Base-by-base conservation (phyloP, 1,284 basidiomycete species). In the Cryptococcus maquisensis region DNA sequence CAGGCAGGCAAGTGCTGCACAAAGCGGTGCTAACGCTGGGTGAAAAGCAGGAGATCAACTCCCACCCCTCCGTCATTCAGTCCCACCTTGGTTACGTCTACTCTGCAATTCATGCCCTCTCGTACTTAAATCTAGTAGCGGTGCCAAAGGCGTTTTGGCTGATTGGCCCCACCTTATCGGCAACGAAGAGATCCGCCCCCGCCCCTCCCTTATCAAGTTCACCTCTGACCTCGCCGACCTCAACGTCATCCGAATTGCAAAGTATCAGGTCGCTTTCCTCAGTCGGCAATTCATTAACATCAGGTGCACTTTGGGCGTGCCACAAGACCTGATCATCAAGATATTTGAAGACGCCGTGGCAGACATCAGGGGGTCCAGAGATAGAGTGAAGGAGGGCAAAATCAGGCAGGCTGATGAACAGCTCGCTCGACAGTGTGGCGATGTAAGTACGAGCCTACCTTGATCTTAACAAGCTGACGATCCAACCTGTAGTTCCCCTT, bases 241-340 rank as follows among this genome's bases (percentile, higher is more conserved):
- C 6, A 73, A 74, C 38, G 73, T 74, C 8, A 68, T 74, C 2
- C 52, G 73, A 32, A 58, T 72, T n/a, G 67, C 76, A 2, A 69
- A 71, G 28, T 74, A 73, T 52, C 71, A 74, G 49, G 58, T 60
- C 2, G 76, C 72, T 4, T 75, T 74, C 55, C 59, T 77, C 13
- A 77, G 76, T 52, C 61, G 76, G 13, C 75, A 77, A 52, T 76
- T 75, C 56, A 75, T 76, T 63, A 70, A 72, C 40, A 71, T 77
- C 52, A 71, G 76, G 66, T 66, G 60, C 4, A 67, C 71, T 0
- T 67, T 72, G 20, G 74, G 74, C 2, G 64, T 76, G 0, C 67
- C 72, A 0, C 59, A 68, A 26, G 24, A 56, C 3, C 56, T 74
- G 12, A 67, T 77, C 46, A 54, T 68, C 2, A 57, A 66, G 13